Evolutionary conservation across 2,329 filamentous ascomycete species (phyloP), one percentile per base, ranked within the genome.

Genomic region (Zopfia rhizophila): DNA sequence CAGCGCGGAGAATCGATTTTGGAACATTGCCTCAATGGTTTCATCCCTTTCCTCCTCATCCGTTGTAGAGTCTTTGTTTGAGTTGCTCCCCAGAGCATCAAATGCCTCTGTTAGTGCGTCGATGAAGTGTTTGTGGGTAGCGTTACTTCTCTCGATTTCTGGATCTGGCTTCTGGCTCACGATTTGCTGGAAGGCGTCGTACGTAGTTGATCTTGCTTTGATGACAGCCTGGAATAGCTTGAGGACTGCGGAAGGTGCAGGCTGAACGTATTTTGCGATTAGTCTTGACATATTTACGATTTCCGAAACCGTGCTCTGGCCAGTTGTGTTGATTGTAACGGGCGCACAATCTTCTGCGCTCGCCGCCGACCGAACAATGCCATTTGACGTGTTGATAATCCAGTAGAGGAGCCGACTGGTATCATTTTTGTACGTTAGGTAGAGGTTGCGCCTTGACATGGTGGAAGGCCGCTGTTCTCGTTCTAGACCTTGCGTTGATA

Each of bases 61-160:
- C 13, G 11, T 43, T 28, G 37, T 14, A 18, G 37, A 47, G 27
- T 42, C 37, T 24, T 55, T 43, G 16, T 28, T 41, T 32, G 48
- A 21, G 7, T 53, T 39, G 2, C 73, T 70, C 3, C 74, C 72
- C 1, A 78, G 53, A 10, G 58, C 55, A 0, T 65, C 22, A 24
- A 76, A 77, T 0, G 69, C 68, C 3, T 71, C 51, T 3, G 51
- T 61, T 2, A 80, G 65, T 2, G 62, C 65, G 30, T 77, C 66
- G 38, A 79, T 78, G 50, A 78, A 79, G 25, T 68, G 52, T 31
- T 73, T 72, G 52, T 80, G 75, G 1, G 65, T 63, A 2, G 44
- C 49, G 46, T 78, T 78, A 44, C 68, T 75, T 35, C 56, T 61
- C 37, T 74, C 56, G 5, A 74, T 58, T 6, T 73, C 68, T 4